A percentile compares a stretch with the other conserved stretches of the same genome.
phyloP scores from a whole-genome alignment of 2,329 filamentous ascomycete genomes.

The Hortaea sp. region DNA sequence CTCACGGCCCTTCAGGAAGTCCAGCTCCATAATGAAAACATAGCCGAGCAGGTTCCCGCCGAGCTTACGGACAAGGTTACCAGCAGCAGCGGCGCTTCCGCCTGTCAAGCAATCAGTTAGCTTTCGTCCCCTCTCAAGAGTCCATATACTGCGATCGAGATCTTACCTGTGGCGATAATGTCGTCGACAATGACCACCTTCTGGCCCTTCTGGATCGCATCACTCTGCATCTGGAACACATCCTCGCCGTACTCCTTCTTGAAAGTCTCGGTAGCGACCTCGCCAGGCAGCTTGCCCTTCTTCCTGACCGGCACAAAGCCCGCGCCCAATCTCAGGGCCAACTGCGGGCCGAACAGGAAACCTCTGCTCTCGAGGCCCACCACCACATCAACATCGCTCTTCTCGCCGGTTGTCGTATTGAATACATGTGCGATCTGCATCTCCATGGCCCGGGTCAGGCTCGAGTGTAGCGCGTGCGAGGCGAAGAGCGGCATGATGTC shows the following conservation, averaged over 20 bases:
- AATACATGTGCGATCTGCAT: slow-evolving; percentile 63
- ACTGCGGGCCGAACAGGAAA: slow-evolving; percentile 85
- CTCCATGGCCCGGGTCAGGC: slow-evolving; percentile 75
- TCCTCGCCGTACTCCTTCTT: slow-evolving; percentile 95
- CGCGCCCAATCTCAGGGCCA: slow-evolving; percentile 73
- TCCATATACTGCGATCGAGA: not conserved
- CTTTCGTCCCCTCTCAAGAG: not conserved
- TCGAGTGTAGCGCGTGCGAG: slow-evolving; percentile 60
- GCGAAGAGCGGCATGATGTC: slow-evolving; percentile 96
- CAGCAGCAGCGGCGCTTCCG: slow-evolving; percentile 81
- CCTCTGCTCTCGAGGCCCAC: slow-evolving; percentile 89
- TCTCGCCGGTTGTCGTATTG: slow-evolving; percentile 25
- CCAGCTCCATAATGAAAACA: slow-evolving; percentile 91
- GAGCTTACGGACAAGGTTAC: slow-evolving; percentile 73
- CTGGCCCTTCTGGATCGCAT: slow-evolving; percentile 73
- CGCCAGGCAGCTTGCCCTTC: slow-evolving; percentile 87
- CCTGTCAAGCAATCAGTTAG: slow-evolving; percentile 42
- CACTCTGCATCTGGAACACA: slow-evolving; percentile 90
- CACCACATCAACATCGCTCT: slow-evolving; percentile 58
- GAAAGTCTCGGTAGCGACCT: slow-evolving; percentile 74
- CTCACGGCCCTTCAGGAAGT: slow-evolving; percentile 81
- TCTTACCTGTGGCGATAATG: slow-evolving; percentile 91
- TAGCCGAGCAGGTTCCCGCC: slow-evolving; percentile 81
- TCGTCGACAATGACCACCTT: slow-evolving; percentile 92
- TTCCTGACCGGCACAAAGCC: slow-evolving; percentile 91